Evolutionary conservation across 1,284 basidiomycete genomes (phyloP), one percentile per base, ranked within the genome.

Genomic region (Quambalaria eucalypti): DNA sequence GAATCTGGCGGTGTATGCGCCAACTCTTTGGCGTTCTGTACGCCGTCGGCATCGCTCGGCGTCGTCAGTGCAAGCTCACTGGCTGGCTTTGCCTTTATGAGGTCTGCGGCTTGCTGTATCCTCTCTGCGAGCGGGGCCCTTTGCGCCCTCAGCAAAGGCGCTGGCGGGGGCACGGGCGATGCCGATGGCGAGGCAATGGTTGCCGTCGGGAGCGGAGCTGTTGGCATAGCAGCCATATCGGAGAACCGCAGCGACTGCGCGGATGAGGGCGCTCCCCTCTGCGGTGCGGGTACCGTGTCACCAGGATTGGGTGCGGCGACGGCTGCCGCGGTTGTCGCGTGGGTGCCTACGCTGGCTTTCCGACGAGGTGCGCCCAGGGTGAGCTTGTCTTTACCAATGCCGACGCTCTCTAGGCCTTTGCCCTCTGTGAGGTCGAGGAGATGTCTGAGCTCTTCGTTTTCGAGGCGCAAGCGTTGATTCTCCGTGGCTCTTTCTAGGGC

Each of bases 371-470:
- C 25, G 42, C 42, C 42, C 4, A 46, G 25, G 21, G 21, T 23
- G 16, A 46, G 25, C 42, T 46, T 46, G 5, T 46, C 42, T 21
- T 46, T 46, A 12, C 42, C 42, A 26, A 26, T 14, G 42, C 42
- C 42, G 19, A 46, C 42, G n/a, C n/a, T n/a, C 4, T 46, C 42
- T 5, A 46, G 42, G 21, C 42, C 42, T 26, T 46, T 46, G n/a
- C 42, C 42, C 25, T 46, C 42, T 4, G 42, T 14, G 6, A 46
- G n/a, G 21, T 46, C 64, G 2, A 75, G 61, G 1, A 75, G 54
- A n/a, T 64, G 57, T 23, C 69, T 64, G 23, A 75, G 56, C 42
- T 58, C 64, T n/a, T 64, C 64, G 48, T 75, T 75, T 50, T 75
- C 73, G 30, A 61, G 53, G 12, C 67, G 60, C 10, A 75, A 54